Conservation (phyloP, 352 stramenopile species). For the Pythium pyrilobum region DNA sequence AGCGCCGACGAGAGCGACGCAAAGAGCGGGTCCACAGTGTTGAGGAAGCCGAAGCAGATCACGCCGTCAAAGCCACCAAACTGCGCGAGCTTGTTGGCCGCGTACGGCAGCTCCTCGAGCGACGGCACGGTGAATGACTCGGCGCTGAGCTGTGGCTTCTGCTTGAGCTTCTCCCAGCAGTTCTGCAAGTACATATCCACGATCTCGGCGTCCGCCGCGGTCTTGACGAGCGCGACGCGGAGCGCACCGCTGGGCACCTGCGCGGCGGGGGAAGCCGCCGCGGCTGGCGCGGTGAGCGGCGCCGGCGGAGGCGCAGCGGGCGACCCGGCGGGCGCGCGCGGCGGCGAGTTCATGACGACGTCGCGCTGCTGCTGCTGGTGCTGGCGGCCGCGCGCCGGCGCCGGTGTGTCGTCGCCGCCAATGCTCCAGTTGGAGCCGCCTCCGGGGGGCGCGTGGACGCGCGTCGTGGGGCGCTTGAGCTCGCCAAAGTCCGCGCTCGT, state of each 20-base stretch:
- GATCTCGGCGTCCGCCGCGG: constrained; percentile 60
- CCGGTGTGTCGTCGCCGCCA: constrained; percentile 24
- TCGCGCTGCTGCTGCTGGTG: constrained; percentile 20
- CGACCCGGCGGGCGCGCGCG: constrained; percentile 16
- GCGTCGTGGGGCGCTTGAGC: constrained; percentile 79
- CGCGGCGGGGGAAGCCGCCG: constrained; percentile 6
- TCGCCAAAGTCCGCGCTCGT: constrained; percentile 80
- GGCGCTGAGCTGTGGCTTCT: constrained; percentile 25
- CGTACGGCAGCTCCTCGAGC: constrained; percentile 74
- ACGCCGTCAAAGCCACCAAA: constrained; percentile 65
- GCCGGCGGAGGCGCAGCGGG: constrained; percentile 22
- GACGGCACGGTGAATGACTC: constrained; percentile 69
- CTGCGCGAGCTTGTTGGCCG: constrained; percentile 73
- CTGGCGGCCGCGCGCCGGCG: constrained; percentile 20
- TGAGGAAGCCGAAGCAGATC: constrained; percentile 77
- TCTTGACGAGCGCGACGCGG: constrained; percentile 73
- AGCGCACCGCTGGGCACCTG: constrained; percentile 12
- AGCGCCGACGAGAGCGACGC: constrained; percentile 44
- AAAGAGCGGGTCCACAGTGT: constrained; percentile 59
- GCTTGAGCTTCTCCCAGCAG: constrained; percentile 38
- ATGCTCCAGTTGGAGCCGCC: constrained; percentile 82
- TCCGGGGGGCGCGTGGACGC: constrained; percentile 71
- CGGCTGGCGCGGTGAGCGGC: constrained; percentile 3
- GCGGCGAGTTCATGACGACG: constrained; percentile 37
- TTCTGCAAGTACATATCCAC: constrained; percentile 71